Evolutionary conservation across 2,329 filamentous ascomycete species (phyloP).

Genomic region (Botryotinia convoluta): DNA sequence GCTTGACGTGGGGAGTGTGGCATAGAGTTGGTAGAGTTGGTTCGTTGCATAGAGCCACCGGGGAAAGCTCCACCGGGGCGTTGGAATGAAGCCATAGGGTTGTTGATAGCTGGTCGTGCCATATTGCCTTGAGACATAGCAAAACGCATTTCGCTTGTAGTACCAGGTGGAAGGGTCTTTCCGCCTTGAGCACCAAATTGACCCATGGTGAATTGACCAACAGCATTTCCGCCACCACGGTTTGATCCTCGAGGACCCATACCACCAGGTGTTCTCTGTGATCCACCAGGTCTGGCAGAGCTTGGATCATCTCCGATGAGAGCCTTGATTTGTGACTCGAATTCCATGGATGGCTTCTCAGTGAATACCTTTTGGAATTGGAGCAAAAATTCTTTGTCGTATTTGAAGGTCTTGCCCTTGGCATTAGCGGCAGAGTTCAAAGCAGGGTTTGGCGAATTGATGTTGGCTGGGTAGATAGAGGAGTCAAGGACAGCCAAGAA

Average conservation of each 20-base stretch:
- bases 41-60: conserved; percentile 60
- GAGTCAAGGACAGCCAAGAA: conserved; percentile 79
- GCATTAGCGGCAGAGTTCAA: conserved; percentile 77
- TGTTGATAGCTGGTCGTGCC: conserved; percentile 50
- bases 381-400: conserved; percentile 90
- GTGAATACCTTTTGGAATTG: conserved; percentile 97
- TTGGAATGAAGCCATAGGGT: conserved; percentile 59
- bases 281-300: conserved; percentile 51
- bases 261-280: conserved; percentile 57
- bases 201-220: conserved; percentile 64
- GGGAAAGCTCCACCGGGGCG: conserved; percentile 63
- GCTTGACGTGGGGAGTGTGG: conserved; percentile 68
- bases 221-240: conserved; percentile 43
- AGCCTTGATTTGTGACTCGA: conserved; percentile 85
- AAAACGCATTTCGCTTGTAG: conserved; percentile 76
- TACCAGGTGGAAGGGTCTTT: conserved; percentile 67
- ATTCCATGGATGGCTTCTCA: conserved; percentile 92
- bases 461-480: conserved; percentile 76
- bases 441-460: conserved; percentile 87
- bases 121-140: conserved; percentile 57
- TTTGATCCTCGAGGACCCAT: conserved; percentile 50
- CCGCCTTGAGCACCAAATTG: conserved; percentile 56
- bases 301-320: conserved; percentile 76
- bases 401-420: conserved; percentile 84
- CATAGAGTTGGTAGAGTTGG: conserved; percentile 54